These are phyloP conservation scores for Penicillium sp. DNA, from an alignment of 2,329 filamentous ascomycete species.

Conservation along the genomic window DNA sequence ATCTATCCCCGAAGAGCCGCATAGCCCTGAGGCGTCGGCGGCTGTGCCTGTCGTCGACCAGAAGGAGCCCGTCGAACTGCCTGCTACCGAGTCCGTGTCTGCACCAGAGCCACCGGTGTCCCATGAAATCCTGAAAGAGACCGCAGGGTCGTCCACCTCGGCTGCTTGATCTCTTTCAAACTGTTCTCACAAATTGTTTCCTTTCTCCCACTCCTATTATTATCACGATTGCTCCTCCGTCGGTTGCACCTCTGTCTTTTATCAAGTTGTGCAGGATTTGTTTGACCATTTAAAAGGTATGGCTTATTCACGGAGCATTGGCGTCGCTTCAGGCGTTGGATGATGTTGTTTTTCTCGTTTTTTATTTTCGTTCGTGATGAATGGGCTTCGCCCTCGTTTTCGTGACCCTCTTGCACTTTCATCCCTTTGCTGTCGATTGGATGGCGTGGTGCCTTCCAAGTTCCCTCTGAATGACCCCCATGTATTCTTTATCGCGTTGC, in stretches of 20 bases:
- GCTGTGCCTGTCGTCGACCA: slow-evolving; percentile 6
- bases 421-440: neutral
- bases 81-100: neutral
- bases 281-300: neutral
- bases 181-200: neutral
- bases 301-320: neutral
- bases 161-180: neutral
- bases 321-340: neutral
- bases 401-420: neutral
- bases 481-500: slow-evolving; percentile 3
- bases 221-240: neutral
- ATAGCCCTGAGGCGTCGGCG: slow-evolving; percentile 21
- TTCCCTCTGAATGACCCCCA: neutral
- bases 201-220: neutral
- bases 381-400: neutral
- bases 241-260: neutral
- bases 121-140: slow-evolving; percentile 1
- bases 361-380: neutral
- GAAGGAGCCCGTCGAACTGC: neutral
- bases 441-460: neutral
- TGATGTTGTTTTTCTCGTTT: neutral
- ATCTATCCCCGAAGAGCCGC: slow-evolving; percentile 30
- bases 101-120: neutral
- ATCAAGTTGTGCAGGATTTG: neutral
- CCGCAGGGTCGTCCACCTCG: neutral